phyloP scores from a whole-genome alignment of 179 eudicot species.

The Beta macrorhiza region DNA sequence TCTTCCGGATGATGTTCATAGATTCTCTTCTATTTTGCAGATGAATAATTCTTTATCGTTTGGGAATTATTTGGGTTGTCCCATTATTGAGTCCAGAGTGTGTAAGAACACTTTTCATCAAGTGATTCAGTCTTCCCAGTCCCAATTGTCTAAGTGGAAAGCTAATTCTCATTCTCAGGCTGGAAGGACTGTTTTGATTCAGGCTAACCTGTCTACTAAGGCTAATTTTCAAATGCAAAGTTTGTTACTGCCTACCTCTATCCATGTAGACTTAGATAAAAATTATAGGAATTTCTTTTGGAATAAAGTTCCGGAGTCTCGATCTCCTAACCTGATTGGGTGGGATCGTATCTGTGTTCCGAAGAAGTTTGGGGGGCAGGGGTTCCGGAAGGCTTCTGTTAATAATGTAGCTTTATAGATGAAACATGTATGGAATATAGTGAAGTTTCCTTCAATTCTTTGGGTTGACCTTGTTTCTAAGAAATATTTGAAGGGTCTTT shows the following conservation, averaged over 20 bases:
- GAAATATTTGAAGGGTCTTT: no score
- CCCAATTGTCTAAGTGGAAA: neutral
- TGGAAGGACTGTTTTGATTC: neutral
- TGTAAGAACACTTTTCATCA: no score
- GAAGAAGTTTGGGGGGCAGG: no score
- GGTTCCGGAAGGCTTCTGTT: no score
- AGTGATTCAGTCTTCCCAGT: neutral
- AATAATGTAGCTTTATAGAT: no score
- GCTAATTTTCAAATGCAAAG: conserved; percentile 8
- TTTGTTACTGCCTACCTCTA: neutral
- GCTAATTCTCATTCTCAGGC: neutral
- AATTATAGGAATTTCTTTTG: neutral
- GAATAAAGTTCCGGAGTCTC: neutral
- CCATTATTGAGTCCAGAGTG: no score
- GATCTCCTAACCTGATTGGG: no score
- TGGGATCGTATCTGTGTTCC: no score
- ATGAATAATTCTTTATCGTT: neutral
- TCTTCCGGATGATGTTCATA: neutral
- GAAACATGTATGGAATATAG: no score
- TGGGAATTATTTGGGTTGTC: no score
- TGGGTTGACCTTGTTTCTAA: no score
- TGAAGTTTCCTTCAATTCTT: no score
- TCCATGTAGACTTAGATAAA: neutral
- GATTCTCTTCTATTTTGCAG: neutral
- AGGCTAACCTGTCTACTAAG: neutral